phyloP scores from a whole-genome alignment of 2,329 filamentous ascomycete genomes.

The Curvularia verruculosa region DNA sequence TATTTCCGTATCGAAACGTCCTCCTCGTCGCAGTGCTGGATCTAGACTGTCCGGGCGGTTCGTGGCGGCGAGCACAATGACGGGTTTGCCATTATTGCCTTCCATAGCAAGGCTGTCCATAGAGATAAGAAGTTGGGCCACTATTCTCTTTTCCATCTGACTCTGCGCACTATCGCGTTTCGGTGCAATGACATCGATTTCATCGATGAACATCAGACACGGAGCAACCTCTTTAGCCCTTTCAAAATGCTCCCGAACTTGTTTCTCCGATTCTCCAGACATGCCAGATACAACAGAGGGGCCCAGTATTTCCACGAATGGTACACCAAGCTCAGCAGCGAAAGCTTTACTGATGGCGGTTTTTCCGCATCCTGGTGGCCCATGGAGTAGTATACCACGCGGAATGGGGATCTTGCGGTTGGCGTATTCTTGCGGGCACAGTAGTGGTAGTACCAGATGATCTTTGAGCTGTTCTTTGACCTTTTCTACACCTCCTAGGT shows the following conservation, averaged over 20 bases:
- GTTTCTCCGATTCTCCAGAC: conserved; percentile 89
- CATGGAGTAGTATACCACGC: conserved; percentile 78
- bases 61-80: conserved; percentile 90
- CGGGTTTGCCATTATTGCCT: conserved; percentile 74
- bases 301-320: conserved; percentile 81
- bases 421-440: conserved; percentile 69
- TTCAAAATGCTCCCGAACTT: conserved; percentile 83
- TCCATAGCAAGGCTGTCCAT: conserved; percentile 80
- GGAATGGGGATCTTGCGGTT: conserved; percentile 71
- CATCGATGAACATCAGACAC: conserved; percentile 88
- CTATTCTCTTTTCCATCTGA: conserved; percentile 88
- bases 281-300: conserved; percentile 84
- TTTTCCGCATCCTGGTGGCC: conserved; percentile 85
- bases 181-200: conserved; percentile 88
- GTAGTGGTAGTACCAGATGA: conserved; percentile 74
- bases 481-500: conserved; percentile 77
- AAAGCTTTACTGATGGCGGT: conserved; percentile 83
- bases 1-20: conserved; percentile 81
- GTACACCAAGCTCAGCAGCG: conserved; percentile 74
- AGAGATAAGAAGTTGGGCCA: conserved; percentile 80
- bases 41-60: conserved; percentile 88
- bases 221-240: conserved; percentile 85
- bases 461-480: conserved; percentile 73
- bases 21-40: conserved; percentile 73
- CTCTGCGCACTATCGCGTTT: conserved; percentile 83